Percentiles rank a stretch among this genome's conserved stretches.
Evolutionary conservation across 495 filamentous ascomycete species (phyloP).

Genomic region (Sphaerosporella brunnea): DNA sequence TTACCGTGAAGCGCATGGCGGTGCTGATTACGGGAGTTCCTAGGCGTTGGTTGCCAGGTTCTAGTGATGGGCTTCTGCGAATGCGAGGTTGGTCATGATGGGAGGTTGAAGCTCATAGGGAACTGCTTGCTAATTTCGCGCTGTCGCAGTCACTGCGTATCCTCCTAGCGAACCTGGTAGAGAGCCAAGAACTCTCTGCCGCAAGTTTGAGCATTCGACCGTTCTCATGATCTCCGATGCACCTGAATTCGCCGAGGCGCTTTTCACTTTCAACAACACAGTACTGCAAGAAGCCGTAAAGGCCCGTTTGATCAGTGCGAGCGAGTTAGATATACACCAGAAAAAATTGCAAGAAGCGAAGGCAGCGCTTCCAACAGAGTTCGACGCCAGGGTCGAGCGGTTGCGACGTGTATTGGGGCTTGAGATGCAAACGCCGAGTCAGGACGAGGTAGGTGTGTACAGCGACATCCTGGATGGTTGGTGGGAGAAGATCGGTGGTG

Average conservation of each 20-base stretch:
- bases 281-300: constrained; percentile 5
- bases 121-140: constrained; percentile 1
- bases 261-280: constrained; percentile 9
- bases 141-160: constrained; percentile 20
- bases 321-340: background rate
- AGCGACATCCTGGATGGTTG: background rate
- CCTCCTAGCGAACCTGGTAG: constrained; percentile 19
- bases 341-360: background rate
- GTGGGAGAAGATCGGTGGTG: background rate
- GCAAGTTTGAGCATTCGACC: constrained; percentile 27
- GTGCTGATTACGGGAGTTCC: constrained; percentile 12
- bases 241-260: constrained; percentile 27
- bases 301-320: background rate
- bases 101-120: background rate
- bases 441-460: constrained; percentile 8
- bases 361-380: background rate
- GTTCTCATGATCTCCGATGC: constrained; percentile 31
- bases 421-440: background rate
- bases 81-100: constrained; percentile 3
- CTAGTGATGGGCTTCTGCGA: too few relatives aligned
- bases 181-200: constrained; percentile 19
- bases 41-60: too few relatives aligned
- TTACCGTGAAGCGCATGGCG: constrained; percentile 8
- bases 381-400: background rate
- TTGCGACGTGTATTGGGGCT: background rate